phyloP scores from a whole-genome alignment of 441 rosid genomes.

The Rhodomyrtus psidioides region DNA sequence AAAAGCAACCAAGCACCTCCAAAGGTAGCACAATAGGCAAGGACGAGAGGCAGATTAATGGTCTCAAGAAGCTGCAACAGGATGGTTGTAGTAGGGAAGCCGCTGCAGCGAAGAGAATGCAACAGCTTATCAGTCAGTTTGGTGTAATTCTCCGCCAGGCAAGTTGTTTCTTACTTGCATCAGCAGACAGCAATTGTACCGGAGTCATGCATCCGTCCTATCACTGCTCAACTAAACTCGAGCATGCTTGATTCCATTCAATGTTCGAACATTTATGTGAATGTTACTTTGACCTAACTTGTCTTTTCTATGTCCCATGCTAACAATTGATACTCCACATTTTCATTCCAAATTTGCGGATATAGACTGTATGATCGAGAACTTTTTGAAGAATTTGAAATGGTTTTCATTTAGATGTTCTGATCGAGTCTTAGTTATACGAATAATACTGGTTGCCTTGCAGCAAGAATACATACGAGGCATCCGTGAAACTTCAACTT shows the following conservation, averaged over 20 bases:
- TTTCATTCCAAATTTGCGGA: not conserved
- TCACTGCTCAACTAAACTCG: not conserved
- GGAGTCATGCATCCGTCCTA: not conserved
- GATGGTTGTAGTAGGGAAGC: constrained; percentile 65
- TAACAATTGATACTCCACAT: not conserved
- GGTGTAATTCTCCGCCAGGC: constrained; percentile 60
- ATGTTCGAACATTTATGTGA: not conserved
- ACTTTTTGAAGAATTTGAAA: too few relatives aligned
- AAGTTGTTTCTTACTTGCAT: constrained; percentile 2
- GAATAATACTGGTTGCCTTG: too few relatives aligned
- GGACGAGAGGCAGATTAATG: constrained; percentile 55
- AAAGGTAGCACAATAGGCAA: constrained; percentile 48
- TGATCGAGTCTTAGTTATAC: too few relatives aligned
- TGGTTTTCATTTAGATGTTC: too few relatives aligned
- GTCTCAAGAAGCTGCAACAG: constrained; percentile 60
- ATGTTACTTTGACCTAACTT: not conserved
- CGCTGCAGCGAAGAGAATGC: constrained; percentile 84
- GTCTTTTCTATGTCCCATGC: not conserved
- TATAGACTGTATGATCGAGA: not conserved
- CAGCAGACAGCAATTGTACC: not conserved
- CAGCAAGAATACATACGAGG: too few relatives aligned
- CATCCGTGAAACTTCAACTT: too few relatives aligned
- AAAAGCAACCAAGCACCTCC: constrained; percentile 36
- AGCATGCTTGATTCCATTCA: not conserved
- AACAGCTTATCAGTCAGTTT: constrained; percentile 82